These are phyloP conservation scores for Rosa persica DNA, from an alignment of 306 rosid genomes.

Conservation along the genomic window DNA sequence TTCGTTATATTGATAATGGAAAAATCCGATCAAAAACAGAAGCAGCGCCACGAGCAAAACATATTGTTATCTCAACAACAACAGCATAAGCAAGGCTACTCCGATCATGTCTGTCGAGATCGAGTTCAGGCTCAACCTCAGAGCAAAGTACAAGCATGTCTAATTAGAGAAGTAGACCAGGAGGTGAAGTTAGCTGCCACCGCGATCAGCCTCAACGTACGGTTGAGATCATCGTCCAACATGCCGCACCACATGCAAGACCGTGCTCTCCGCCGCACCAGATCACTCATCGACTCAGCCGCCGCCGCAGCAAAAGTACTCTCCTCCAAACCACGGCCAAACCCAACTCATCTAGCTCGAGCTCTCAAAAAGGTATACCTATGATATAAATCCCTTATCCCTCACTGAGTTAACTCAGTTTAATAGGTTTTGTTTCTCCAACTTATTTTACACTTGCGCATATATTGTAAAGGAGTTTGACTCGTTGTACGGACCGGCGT, in stretches of 20 bases:
- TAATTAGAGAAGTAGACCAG: not conserved
- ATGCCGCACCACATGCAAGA: conserved; percentile 65
- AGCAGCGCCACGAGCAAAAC: not conserved
- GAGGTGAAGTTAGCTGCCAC: conserved; percentile 45
- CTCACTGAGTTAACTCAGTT: not conserved
- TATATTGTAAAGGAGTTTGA: conserved; percentile 46
- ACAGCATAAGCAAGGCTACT: not conserved
- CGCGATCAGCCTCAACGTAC: conserved; percentile 53
- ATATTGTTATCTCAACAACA: not conserved
- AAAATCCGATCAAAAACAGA: not conserved
- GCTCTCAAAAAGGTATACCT: conserved; percentile 52
- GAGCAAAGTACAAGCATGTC: not conserved
- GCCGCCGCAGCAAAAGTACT: not conserved
- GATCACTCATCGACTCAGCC: conserved; percentile 33
- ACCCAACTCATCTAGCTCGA: conserved; percentile 56
- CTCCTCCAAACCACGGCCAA: conserved; percentile 32
- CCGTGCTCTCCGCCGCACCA: conserved; percentile 47
- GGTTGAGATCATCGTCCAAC: conserved; percentile 63
- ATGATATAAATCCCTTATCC: not conserved
- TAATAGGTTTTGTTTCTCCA: not conserved
- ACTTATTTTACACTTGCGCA: not conserved
- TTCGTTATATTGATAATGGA: conserved; percentile 4
- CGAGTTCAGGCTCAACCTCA: not conserved
- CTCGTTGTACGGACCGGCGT: conserved; percentile 49
- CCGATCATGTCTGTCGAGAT: not conserved